Conservation (phyloP, 441 rosid species). For the Populus tomentosa region DNA sequence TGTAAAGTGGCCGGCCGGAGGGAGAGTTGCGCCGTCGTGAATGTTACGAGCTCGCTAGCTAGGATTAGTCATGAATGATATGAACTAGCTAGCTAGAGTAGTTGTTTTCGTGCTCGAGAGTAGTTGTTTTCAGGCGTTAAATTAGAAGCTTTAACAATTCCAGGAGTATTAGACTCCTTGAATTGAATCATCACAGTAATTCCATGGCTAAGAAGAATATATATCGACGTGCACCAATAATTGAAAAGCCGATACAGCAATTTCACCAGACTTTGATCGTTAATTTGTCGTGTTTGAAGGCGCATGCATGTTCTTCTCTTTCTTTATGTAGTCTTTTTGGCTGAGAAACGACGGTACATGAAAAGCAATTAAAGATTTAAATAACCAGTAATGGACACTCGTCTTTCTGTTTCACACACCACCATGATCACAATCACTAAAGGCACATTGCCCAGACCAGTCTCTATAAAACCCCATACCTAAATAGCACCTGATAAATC, state of each 20-base stretch:
- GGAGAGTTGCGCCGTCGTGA: no score
- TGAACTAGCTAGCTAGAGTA: no score
- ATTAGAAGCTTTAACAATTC: no score
- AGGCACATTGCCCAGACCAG: not conserved
- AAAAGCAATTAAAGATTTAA: not conserved
- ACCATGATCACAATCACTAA: not conserved
- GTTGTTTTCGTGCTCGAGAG: not conserved
- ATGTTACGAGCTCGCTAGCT: no score
- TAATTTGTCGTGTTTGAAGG: slow-evolving; percentile 25
- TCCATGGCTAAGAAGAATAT: not conserved
- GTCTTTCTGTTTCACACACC: not conserved
- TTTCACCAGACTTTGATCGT: slow-evolving; percentile 21
- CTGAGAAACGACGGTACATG: not conserved
- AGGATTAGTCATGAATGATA: no score
- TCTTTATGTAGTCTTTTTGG: not conserved
- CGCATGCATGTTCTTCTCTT: not conserved
- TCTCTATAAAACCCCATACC: slow-evolving; percentile 3
- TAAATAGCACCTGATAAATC: not conserved
- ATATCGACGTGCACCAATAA: not conserved
- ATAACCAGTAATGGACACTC: not conserved
- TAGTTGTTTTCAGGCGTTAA: not conserved
- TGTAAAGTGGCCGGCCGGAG: no score
- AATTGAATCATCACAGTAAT: no score
- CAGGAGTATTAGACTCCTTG: not conserved
- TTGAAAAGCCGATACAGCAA: not conserved